Base-by-base conservation (phyloP, 257 asterid species). In the Orobanche coerulescens region DNA sequence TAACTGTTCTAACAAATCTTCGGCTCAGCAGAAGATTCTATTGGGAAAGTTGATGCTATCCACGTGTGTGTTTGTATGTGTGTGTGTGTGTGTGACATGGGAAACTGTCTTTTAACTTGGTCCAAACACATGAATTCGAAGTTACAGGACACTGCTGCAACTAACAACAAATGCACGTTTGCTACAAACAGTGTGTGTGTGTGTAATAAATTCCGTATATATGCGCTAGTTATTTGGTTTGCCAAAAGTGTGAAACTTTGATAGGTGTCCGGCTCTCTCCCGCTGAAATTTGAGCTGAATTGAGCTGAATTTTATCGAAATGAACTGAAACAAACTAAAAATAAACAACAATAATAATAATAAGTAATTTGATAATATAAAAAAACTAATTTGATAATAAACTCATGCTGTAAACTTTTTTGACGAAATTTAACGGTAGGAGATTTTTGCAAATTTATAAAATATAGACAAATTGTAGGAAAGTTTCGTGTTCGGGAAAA, bases 41-140 rank as follows among this genome's bases (percentile, higher is more conserved):
- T 15, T 68, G 36, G 61, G 13, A 25, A 26, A 1, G 2, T 74
- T 75, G 76, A 75, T 82, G 81, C 78, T 62, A 61, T 81, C 75
- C 79, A 77, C 78, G 71, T 79, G 86, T 76, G 79, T 64, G 71
- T 79, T 84, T 76, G 79, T 64, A 68, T 78, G 79, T 64, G 71
- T 37, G 69, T 72, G 49, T 78, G 79, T 64, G 70, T 39, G 67
- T 72, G 49, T 50, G 20, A 53, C 73, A 56, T 54, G 73, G 70
- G 31, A 26, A 76, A 58, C 74, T 75, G 75, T 70, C 71, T 39
- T n/a, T 39, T 11, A 39, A 39, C 46, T 39, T 13, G 11, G 31
- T 39, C 12, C 15, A 25, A 13, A 52, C 58, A 25, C 39, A 52
- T 42, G 48, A 42, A 42, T 42, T 9, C 36, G 7, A 30, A 30